Evolutionary conservation across 139 green algal species (phyloP).

Genomic region (Micromonas pusilla): DNA sequence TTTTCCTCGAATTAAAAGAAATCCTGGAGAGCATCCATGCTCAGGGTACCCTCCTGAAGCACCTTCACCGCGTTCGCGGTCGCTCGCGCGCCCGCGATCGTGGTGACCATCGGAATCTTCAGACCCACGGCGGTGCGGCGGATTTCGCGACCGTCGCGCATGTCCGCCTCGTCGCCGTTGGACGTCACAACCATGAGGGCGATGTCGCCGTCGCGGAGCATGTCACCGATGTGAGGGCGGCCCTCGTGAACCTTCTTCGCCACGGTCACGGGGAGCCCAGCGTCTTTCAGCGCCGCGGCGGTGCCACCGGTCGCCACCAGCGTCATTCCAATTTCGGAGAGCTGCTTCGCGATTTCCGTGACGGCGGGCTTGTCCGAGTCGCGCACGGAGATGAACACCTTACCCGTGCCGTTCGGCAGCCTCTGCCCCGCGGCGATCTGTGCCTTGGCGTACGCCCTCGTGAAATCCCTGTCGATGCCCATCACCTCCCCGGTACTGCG

Average conservation of each 20-base stretch:
- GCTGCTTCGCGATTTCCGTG: constrained; percentile 66
- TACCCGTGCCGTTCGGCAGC: constrained; percentile 66
- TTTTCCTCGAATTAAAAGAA: too few species aligned
- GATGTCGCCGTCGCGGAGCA: constrained; percentile 43
- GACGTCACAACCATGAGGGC: constrained; percentile 85
- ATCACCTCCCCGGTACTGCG: constrained; percentile 90
- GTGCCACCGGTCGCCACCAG: constrained; percentile 85
- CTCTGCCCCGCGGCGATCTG: constrained; percentile 82
- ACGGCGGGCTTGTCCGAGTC: constrained; percentile 76
- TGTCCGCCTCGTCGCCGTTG: constrained; percentile 78
- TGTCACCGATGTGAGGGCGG: constrained; percentile 65
- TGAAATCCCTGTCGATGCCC: constrained; percentile 60
- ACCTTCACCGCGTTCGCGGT: constrained; percentile 74
- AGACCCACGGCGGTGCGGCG: constrained; percentile 59
- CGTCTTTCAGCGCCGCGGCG: constrained; percentile 48
- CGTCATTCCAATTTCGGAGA: constrained; percentile 78
- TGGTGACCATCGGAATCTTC: constrained; percentile 84
- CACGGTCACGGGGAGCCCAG: constrained; percentile 43
- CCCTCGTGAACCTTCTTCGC: constrained; percentile 98
- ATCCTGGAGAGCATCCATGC: constrained; percentile 79
- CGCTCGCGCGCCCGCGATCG: constrained; percentile 75
- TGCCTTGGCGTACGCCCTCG: constrained; percentile 91
- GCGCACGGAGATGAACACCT: constrained; percentile 88
- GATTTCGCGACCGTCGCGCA: constrained; percentile 85
- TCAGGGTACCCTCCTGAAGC: constrained; percentile 59